Evolutionary conservation across 2,329 filamentous ascomycete species (phyloP).

Genomic region (Fusarium mangiferae): DNA sequence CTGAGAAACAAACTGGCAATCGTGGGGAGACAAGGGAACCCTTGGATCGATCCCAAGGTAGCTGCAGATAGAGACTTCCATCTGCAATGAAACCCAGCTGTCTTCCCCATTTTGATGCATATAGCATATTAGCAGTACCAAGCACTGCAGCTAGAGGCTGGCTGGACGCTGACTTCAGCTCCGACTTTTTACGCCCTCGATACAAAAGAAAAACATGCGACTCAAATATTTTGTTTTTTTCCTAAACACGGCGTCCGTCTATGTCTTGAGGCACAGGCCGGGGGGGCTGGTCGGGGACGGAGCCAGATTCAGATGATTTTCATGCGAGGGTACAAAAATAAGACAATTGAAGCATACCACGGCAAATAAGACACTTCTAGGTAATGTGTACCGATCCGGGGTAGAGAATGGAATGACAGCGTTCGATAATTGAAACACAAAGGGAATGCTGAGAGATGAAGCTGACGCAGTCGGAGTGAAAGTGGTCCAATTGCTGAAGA

Average conservation of each 20-base stretch:
- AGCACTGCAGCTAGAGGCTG: slow-evolving; percentile 3
- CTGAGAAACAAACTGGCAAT: slow-evolving; percentile 28
- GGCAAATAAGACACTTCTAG: slow-evolving; percentile 42
- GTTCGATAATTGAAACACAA: slow-evolving; percentile 42
- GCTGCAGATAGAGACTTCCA: slow-evolving; percentile 21
- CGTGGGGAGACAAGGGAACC: slow-evolving; percentile 36
- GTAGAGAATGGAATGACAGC: slow-evolving; percentile 35
- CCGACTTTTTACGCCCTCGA: slow-evolving; percentile 2
- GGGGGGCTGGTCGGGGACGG: slow-evolving; percentile 34
- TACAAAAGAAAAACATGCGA: slow-evolving; percentile 29
- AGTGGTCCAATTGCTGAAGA: slow-evolving; percentile 17
- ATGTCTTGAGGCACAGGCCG: slow-evolving; percentile 29
- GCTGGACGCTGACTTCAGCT: slow-evolving; percentile 38
- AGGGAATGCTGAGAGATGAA: slow-evolving; percentile 41
- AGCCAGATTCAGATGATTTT: slow-evolving; percentile 37
- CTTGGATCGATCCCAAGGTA: slow-evolving; percentile 26
- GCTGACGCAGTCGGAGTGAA: slow-evolving; percentile 22
- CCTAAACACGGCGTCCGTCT: not conserved
- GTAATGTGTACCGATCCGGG: slow-evolving; percentile 34
- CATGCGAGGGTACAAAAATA: slow-evolving; percentile 33
- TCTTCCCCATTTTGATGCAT: slow-evolving; percentile 9
- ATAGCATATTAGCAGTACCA: slow-evolving; percentile 10
- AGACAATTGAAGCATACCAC: slow-evolving; percentile 43
- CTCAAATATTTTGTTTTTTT: slow-evolving; percentile 4
- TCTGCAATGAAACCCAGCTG: slow-evolving; percentile 5